Base-by-base conservation (phyloP, 306 rosid genomes). In the Pterocarpus macrocarpus region DNA sequence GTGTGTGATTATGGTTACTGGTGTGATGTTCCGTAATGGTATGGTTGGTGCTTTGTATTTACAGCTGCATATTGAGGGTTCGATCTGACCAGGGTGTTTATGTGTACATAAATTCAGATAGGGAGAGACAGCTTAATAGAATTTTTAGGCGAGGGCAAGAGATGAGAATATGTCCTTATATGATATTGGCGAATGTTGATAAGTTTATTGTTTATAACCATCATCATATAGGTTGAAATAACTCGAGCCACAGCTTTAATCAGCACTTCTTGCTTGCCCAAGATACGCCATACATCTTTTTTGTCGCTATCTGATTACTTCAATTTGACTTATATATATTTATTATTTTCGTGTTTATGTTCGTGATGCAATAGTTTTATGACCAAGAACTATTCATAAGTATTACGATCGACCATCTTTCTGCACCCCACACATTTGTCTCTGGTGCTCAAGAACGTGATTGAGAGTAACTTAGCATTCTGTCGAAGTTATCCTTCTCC, bases 31-130 rank as follows among this genome's bases (percentile, higher is more conserved):
- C 75, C 41, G 6, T 68, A 53, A 55, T 45, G 49, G 75, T 35
- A 73, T 68, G 64, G 39, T 64, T 44, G 45, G 56, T 44, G 81
- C 38, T 62, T 64, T 57, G 49, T 50, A 64, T 52, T 50, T 72
- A 17, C 3, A 8, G 74, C 39, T 78, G 33, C 50, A 44, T 16
- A 41, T 55, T 45, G 32, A 7, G 63, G 65, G 39, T 39, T 30
- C 5, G 70, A 2, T 14, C 65, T 6, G 63, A 35, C n/a, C 38
- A 35, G 53, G 79, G 56, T 38, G 73, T 5, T 22, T 39, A 33
- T 71, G 75, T 75, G 80, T 80, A 58, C 53, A 47, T 47, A 72
- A 82, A 62, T 82, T 55, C 8, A 13, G 52, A 57, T 33, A 44
- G 55, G 76, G 64, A 16, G 22, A 64, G 75, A 14, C 12, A 80